Evolutionary conservation across 1,139 yeast species (phyloP).

Genomic region (Geotrichum restrictum): DNA sequence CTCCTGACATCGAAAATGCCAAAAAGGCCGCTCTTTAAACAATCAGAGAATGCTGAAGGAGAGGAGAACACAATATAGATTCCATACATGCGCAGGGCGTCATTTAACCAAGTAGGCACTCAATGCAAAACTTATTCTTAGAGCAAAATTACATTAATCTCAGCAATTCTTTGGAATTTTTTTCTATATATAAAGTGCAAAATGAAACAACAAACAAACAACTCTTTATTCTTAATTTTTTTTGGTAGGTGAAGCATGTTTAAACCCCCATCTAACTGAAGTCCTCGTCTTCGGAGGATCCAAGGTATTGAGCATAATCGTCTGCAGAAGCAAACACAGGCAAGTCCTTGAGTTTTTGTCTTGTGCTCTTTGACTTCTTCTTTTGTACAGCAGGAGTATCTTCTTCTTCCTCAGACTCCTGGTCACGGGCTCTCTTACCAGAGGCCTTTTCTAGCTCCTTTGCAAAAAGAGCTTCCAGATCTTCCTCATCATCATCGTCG

Average conservation of each 20-base stretch:
- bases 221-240: not conserved
- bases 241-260: too few relatives aligned
- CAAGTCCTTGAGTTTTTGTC: constrained; percentile 58
- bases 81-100: too few relatives aligned
- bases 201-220: not conserved
- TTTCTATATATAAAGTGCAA: not conserved
- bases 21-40: not conserved
- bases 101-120: too few relatives aligned
- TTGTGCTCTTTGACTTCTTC: constrained; percentile 46
- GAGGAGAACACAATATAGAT: too few relatives aligned
- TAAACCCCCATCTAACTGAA: constrained; percentile 24
- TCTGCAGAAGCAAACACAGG: constrained; percentile 90
- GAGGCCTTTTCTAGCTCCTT: constrained; percentile 20
- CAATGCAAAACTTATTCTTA: too few relatives aligned
- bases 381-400: constrained; percentile 28
- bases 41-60: too few relatives aligned
- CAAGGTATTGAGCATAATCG: constrained; percentile 72
- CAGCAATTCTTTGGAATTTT: not conserved
- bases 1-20: not conserved
- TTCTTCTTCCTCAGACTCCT: constrained; percentile 28
- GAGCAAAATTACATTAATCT: not conserved
- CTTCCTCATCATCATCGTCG: constrained; percentile 26
- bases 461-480: constrained; percentile 23
- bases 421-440: constrained; percentile 19
- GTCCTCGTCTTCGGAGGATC: constrained; percentile 40